Conservation (phyloP, 257 asterid genomes). For the Linderniella brevidens region DNA sequence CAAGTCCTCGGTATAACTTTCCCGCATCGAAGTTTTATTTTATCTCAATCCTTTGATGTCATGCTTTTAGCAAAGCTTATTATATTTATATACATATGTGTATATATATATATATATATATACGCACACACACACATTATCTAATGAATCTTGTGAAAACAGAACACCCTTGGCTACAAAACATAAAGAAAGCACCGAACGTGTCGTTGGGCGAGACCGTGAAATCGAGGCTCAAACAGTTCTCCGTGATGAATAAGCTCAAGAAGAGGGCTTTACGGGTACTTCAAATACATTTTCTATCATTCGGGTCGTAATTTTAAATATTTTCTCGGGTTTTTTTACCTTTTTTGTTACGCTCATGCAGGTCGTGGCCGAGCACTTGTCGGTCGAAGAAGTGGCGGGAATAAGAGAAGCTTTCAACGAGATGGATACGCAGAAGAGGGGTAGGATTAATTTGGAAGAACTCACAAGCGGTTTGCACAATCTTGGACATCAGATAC, state of each 20-base stretch:
- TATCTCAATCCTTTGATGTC: constrained; percentile 3
- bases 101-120: too few relatives aligned
- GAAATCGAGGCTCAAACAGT: constrained; percentile 63
- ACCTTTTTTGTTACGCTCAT: neutral
- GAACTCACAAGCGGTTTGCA: constrained; percentile 43
- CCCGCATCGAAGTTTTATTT: neutral
- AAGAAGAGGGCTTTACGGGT: constrained; percentile 61
- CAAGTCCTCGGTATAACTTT: constrained; percentile 47
- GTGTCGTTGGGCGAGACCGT: constrained; percentile 65
- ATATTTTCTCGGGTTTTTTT: neutral
- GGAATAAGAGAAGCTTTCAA: constrained; percentile 59
- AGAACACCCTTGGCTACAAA: constrained; percentile 72
- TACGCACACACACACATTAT: too few relatives aligned
- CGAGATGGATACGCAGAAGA: constrained; percentile 40
- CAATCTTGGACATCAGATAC: constrained; percentile 49
- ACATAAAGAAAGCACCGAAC: constrained; percentile 54
- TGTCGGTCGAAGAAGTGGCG: constrained; percentile 63
- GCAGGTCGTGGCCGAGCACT: constrained; percentile 57
- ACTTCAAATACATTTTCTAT: constrained; percentile 2
- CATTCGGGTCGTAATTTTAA: neutral
- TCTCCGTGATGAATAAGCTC: constrained; percentile 63
- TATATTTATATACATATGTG: too few relatives aligned
- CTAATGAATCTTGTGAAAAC: constrained; percentile 6
- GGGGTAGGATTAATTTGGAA: constrained; percentile 32
- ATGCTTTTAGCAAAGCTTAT: neutral